phyloP scores from a whole-genome alignment of 352 stramenopile species.

The Globisporangium yorkense region DNA sequence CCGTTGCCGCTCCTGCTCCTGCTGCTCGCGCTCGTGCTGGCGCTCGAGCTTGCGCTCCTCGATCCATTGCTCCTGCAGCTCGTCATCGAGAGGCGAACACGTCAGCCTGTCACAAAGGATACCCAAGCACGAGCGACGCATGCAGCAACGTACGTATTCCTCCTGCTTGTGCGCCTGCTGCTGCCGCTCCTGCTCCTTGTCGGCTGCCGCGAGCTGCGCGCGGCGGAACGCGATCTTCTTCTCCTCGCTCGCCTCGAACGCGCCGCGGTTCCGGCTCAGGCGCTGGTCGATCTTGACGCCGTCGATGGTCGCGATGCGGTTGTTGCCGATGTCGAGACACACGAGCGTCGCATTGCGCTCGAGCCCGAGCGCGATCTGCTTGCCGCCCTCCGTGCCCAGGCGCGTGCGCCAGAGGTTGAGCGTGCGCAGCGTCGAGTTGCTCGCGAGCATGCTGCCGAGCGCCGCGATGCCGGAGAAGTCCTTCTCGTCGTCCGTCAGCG shows the following conservation, averaged over 20 bases:
- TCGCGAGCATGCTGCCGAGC: constrained; percentile 44
- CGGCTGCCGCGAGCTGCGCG: constrained; percentile 43
- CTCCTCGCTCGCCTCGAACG: constrained; percentile 33
- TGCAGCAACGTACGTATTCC: constrained; percentile 36
- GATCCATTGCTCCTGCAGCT: constrained; percentile 60
- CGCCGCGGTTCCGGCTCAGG: constrained; percentile 44
- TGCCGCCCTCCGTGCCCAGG: constrained; percentile 57
- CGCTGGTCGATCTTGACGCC: constrained; percentile 38
- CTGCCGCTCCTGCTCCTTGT: constrained; percentile 43
- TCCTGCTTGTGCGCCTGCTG: constrained; percentile 36
- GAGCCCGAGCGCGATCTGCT: constrained; percentile 51
- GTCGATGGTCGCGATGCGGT: constrained; percentile 54
- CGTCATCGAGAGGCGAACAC: background rate
- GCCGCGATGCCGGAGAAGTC: constrained; percentile 59
- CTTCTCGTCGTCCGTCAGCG: constrained; percentile 71
- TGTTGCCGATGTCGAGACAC: constrained; percentile 79
- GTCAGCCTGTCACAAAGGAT: background rate
- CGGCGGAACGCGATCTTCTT: constrained; percentile 40
- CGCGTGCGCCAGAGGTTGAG: constrained; percentile 75
- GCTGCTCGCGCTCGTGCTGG: constrained; percentile 31
- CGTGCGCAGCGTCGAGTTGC: constrained; percentile 55
- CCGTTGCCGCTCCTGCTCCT: constrained; percentile 50
- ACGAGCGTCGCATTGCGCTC: constrained; percentile 50
- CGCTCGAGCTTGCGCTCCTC: constrained; percentile 64
- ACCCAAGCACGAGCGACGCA: background rate